Conservation (phyloP, 1,284 basidiomycete genomes). For the Naganishia albida region DNA sequence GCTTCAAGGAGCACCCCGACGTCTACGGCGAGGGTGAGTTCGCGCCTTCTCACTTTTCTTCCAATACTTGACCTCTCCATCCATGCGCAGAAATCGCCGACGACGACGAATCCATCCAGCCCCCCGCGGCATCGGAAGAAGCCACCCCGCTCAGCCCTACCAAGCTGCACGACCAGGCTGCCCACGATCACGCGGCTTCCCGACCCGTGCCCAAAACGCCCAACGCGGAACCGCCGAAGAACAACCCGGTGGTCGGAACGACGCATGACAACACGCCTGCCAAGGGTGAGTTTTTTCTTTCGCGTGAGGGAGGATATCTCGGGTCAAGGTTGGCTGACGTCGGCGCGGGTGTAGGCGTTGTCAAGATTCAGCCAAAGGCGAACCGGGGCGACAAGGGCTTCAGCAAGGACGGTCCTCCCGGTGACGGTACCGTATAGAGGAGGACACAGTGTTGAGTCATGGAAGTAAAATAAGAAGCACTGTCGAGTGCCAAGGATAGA, state of each 20-base stretch:
- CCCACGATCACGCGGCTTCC: conserved; percentile 16
- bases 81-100: conserved; percentile 44
- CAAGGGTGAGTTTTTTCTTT: conserved; percentile 41
- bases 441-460: neutral
- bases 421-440: conserved; percentile 26
- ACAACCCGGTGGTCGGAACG: conserved; percentile 29
- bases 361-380: conserved; percentile 31
- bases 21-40: conserved; percentile 84
- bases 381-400: conserved; percentile 27
- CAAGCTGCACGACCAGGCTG: conserved; percentile 14
- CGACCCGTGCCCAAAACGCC: conserved; percentile 32
- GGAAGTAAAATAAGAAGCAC: neutral
- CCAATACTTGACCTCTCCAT: conserved; percentile 6
- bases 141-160: conserved; percentile 5
- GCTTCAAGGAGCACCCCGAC: conserved; percentile 94
- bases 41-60: neutral
- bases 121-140: conserved; percentile 4
- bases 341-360: conserved; percentile 8
- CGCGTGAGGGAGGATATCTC: neutral
- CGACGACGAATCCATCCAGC: conserved; percentile 39
- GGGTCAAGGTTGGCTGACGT: neutral
- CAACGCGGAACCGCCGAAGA: conserved; percentile 34
- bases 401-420: conserved; percentile 25
- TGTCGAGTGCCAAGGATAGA: neutral
- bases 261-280: conserved; percentile 36